phyloP scores from a whole-genome alignment of 2,329 filamentous ascomycete species.

The Apiospora marii region DNA sequence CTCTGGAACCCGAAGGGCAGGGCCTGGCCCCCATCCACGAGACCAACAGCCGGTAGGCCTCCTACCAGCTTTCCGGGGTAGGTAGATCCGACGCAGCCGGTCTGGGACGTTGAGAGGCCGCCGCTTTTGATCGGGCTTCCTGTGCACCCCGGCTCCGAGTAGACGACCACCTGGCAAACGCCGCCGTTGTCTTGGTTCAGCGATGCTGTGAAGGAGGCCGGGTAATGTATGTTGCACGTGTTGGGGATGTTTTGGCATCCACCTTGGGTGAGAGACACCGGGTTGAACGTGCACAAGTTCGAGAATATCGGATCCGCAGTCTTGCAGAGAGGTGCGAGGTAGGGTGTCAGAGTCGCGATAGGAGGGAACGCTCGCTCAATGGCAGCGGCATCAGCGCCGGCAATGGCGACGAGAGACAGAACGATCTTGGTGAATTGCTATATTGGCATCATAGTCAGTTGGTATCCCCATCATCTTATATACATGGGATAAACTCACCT shows the following conservation, averaged over 20 bases:
- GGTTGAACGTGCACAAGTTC: not conserved
- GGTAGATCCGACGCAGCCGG: not conserved
- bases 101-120: not conserved
- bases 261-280: not conserved
- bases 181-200: not conserved
- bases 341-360: not conserved
- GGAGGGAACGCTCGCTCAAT: not conserved
- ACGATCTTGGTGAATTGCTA: not conserved
- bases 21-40: not conserved
- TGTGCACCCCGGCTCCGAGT: not conserved
- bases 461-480: not conserved
- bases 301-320: not conserved
- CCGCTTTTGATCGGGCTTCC: not conserved
- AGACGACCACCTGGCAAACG: constrained; percentile 1
- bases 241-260: constrained; percentile 1
- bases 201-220: constrained; percentile 6
- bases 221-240: constrained; percentile 11
- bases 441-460: not conserved
- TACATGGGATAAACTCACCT: not conserved
- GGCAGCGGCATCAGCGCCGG: not conserved
- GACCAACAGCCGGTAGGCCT: not conserved
- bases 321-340: constrained; percentile 17
- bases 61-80: not conserved
- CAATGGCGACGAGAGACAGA: not conserved
- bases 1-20: constrained; percentile 17